Evolutionary conservation across 176 grass and related monocot genomes (phyloP).

Genomic region (Triticum dicoccoides): DNA sequence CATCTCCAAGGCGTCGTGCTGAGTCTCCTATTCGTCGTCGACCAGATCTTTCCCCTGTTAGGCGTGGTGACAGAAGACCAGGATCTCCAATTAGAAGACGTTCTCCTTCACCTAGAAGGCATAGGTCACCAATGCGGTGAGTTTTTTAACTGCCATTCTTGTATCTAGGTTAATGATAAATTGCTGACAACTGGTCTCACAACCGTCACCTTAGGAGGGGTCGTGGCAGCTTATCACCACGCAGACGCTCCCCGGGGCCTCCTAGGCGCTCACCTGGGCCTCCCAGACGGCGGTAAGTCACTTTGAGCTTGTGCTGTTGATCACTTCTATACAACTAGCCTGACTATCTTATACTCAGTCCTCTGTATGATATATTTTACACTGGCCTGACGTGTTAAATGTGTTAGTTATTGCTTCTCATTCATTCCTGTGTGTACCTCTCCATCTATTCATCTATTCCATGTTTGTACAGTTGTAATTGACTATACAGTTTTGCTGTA

Average conservation of each 20-base stretch:
- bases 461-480: background rate
- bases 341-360: background rate
- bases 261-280: conserved; percentile 61
- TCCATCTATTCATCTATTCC: no score
- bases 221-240: conserved; percentile 67
- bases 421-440: background rate
- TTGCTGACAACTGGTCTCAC: conserved; percentile 14
- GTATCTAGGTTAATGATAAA: background rate
- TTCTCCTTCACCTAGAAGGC: conserved; percentile 84
- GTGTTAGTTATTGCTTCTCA: background rate
- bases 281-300: conserved; percentile 80
- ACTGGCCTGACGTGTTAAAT: background rate
- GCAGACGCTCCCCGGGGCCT: conserved; percentile 64
- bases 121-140: conserved; percentile 75
- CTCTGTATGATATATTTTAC: background rate
- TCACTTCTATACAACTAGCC: background rate
- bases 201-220: conserved; percentile 75
- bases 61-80: conserved; percentile 55
- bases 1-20: conserved; percentile 33
- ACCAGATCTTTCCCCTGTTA: conserved; percentile 42
- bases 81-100: conserved; percentile 81
- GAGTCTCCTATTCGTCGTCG: conserved; percentile 68
- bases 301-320: background rate
- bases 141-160: conserved; percentile 7
- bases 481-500: background rate